phyloP scores from a whole-genome alignment of 1,139 yeast species.

The Saccharomyces hybrid region DNA sequence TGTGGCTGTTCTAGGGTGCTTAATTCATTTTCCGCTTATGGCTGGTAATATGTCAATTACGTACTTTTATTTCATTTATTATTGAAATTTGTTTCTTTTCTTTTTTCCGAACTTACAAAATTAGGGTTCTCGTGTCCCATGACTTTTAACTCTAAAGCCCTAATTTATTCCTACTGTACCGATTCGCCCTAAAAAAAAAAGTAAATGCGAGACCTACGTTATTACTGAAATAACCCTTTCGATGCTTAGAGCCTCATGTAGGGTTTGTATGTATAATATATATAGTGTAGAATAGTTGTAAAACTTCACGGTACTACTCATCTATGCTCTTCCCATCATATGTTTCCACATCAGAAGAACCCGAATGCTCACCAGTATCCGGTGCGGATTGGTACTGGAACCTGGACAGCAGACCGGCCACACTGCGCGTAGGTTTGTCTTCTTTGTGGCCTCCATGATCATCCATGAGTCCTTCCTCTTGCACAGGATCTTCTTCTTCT shows the following conservation, averaged over 20 bases:
- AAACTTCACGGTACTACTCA: not conserved
- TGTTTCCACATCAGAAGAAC: not conserved
- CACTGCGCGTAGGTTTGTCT: slow-evolving; percentile 6
- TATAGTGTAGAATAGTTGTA: not conserved
- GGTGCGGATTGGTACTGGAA: not conserved
- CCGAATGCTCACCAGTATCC: not conserved
- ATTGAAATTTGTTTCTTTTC: not conserved
- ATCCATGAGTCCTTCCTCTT: slow-evolving; percentile 14
- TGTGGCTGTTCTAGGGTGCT: not conserved
- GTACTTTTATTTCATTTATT: not conserved
- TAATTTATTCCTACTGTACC: not conserved
- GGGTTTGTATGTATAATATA: not conserved
- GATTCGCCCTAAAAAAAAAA: too few relatives aligned
- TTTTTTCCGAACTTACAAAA: not conserved
- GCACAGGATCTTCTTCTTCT: slow-evolving; percentile 5
- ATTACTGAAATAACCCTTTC: not conserved
- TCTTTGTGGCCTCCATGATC: slow-evolving; percentile 32
- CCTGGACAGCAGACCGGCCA: not conserved
- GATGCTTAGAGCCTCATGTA: not conserved
- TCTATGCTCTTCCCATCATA: not conserved
- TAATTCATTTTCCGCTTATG: not conserved
- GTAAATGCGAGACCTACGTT: too few relatives aligned
- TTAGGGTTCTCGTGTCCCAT: not conserved
- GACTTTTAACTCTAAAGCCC: not conserved
- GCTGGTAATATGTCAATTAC: not conserved